Evolutionary conservation across 768 basidiomycete species (phyloP), one percentile per base, ranked within the genome.

Genomic region (Obba rivulosa): DNA sequence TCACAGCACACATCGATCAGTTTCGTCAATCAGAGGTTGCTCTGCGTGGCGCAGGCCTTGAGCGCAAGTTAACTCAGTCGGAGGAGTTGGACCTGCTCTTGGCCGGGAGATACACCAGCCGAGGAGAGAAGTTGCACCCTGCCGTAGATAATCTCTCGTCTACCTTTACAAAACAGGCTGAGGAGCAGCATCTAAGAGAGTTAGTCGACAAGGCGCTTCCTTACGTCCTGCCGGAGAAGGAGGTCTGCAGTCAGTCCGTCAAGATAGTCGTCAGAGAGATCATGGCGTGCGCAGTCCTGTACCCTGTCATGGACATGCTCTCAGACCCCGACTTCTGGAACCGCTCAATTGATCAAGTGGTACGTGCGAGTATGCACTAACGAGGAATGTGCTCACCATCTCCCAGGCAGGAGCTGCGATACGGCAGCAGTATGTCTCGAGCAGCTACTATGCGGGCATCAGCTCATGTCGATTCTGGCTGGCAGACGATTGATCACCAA

Each of bases 291-390:
- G 73, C 85, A 2, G 81, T 95, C 3, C 60, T 97, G 35, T 83
- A 87, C 60, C 93, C 95, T 11, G 66, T 95, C 46, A 83, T 95
- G 74, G 91, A 97, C 42, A 90, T 95, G 85, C 62, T 97, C 31
- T 77, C 87, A 23, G 96, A 99, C 64, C 91, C 93, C 4, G 96
- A 99, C 65, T 96, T 96, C 55, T 97, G 93, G 93, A 99, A 99
- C 69, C 75, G 81, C 49, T 79, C 81, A 34, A 88, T 97, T 43
- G 94, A 97, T 65, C 85, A 93, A 69, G 80, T 90, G 70, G 94
- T 92, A 63, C 68, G 90, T 72, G 41, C 40, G 17, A 18, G 24
- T 17, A 39, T n/a, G 13, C 34, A 24, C 22, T 21, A 11, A 34
- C 38, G n/a, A 13, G 9, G 21, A 31, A 39, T 39, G 8, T 3